Percentiles rank a stretch among this genome's conserved stretches.
Evolutionary conservation across 2,329 filamentous ascomycete species (phyloP).

Genomic region (Sodiomyces alkalinus): DNA sequence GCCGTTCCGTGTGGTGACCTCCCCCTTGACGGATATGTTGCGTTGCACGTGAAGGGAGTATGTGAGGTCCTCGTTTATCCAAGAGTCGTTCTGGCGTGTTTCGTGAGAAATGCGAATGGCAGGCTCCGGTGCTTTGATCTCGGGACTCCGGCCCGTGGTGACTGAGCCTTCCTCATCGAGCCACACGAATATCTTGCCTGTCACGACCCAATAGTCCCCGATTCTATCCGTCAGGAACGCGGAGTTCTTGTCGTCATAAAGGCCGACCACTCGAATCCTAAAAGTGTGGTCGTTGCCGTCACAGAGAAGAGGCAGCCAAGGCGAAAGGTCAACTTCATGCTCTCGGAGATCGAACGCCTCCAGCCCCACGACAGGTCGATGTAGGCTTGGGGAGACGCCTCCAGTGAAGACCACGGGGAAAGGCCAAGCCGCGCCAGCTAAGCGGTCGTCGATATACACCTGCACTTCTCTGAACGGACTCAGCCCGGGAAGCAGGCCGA

Average conservation of each 20-base stretch:
- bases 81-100: conserved; percentile 28
- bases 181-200: conserved; percentile 72
- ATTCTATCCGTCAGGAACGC: conserved; percentile 38
- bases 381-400: conserved; percentile 60
- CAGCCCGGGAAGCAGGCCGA: conserved; percentile 46
- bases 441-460: conserved; percentile 53
- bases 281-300: conserved; percentile 53
- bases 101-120: conserved; percentile 33
- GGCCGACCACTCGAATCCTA: conserved; percentile 49
- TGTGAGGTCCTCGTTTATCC: conserved; percentile 41
- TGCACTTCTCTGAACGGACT: conserved; percentile 69
- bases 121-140: conserved; percentile 19
- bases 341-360: conserved; percentile 68
- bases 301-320: conserved; percentile 55
- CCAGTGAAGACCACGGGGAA: conserved; percentile 75
- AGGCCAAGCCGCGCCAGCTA: conserved; percentile 68
- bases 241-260: conserved; percentile 37
- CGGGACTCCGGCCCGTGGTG: conserved; percentile 31
- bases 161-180: conserved; percentile 34
- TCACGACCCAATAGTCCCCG: conserved; percentile 58
- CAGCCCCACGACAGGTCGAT: conserved; percentile 63
- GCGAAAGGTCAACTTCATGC: conserved; percentile 69
- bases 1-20: conserved; percentile 31
- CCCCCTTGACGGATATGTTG: conserved; percentile 35
- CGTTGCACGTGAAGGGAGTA: conserved; percentile 44